These are phyloP conservation scores for Globisporangium uncinulatum DNA, from an alignment of 352 stramenopile species.

Conservation along the genomic window DNA sequence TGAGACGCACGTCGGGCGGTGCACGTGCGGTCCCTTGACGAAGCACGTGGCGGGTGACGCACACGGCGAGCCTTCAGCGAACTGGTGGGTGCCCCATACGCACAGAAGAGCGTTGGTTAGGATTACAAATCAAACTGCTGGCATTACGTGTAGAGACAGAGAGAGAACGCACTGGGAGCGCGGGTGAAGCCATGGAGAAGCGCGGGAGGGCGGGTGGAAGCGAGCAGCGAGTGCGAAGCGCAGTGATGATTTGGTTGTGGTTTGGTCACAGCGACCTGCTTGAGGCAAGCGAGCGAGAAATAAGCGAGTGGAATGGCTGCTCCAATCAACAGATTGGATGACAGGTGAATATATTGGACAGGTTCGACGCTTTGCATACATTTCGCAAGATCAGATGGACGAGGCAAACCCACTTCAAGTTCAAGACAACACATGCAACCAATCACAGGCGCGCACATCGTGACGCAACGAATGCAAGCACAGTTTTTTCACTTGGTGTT, in stretches of 20 bases:
- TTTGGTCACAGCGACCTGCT: background rate
- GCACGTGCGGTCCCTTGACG: constrained; percentile 57
- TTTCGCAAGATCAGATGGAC: too few species aligned
- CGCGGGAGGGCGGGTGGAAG: background rate
- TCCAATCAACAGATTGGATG: background rate
- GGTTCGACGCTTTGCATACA: too few species aligned
- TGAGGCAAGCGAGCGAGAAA: background rate
- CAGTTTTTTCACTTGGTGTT: background rate
- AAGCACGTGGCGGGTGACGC: constrained; percentile 54
- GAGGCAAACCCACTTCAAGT: too few species aligned
- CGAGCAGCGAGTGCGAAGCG: background rate
- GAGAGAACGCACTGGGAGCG: constrained; percentile 20
- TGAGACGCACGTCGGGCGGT: constrained; percentile 36
- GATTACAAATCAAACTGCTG: too few species aligned
- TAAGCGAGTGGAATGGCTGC: background rate
- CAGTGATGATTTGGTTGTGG: constrained; percentile 3
- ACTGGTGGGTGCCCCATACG: constrained; percentile 2
- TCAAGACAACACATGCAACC: background rate
- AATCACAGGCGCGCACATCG: background rate
- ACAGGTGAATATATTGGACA: too few species aligned
- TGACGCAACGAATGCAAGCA: background rate
- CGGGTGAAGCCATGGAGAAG: constrained; percentile 21
- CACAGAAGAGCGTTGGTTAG: too few species aligned
- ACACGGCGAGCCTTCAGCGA: constrained; percentile 33
- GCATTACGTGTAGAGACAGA: background rate